These are phyloP conservation scores for Colletotrichum tabaci DNA, from an alignment of 2,329 filamentous ascomycete genomes.

Conservation along the genomic window DNA sequence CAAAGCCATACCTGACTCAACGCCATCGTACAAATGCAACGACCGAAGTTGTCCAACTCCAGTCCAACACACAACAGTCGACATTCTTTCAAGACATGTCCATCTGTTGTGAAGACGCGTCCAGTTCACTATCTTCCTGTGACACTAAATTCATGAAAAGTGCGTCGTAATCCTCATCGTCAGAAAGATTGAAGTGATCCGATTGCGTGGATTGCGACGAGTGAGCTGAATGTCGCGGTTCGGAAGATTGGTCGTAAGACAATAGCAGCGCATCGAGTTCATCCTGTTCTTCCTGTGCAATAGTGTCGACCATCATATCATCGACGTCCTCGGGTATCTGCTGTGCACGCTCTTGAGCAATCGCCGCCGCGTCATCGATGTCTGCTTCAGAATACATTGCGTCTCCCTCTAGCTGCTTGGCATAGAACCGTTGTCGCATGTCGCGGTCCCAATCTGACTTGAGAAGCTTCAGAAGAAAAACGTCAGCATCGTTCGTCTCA, in stretches of 20 bases:
- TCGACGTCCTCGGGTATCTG: constrained; percentile 52
- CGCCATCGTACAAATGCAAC: constrained; percentile 23
- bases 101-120: constrained; percentile 58
- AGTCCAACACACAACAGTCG: neutral
- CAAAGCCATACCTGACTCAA: constrained; percentile 6
- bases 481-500: neutral
- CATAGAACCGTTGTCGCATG: constrained; percentile 48
- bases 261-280: constrained; percentile 72
- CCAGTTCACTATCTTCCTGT: constrained; percentile 52
- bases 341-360: constrained; percentile 48
- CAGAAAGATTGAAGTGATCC: constrained; percentile 53
- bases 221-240: constrained; percentile 46
- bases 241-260: constrained; percentile 56
- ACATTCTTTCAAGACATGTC: constrained; percentile 58
- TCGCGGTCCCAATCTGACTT: constrained; percentile 56
- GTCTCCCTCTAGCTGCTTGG: constrained; percentile 56
- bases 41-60: neutral
- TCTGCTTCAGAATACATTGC: constrained; percentile 64
- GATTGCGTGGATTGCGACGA: constrained; percentile 51
- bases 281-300: constrained; percentile 66
- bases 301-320: constrained; percentile 68
- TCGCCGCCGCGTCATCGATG: constrained; percentile 64
- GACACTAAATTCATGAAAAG: constrained; percentile 77
- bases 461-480: constrained; percentile 46
- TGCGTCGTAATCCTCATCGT: constrained; percentile 74